These are phyloP conservation scores for Tricholoma furcatifolium DNA, from an alignment of 768 basidiomycete genomes.

Conservation along the genomic window DNA sequence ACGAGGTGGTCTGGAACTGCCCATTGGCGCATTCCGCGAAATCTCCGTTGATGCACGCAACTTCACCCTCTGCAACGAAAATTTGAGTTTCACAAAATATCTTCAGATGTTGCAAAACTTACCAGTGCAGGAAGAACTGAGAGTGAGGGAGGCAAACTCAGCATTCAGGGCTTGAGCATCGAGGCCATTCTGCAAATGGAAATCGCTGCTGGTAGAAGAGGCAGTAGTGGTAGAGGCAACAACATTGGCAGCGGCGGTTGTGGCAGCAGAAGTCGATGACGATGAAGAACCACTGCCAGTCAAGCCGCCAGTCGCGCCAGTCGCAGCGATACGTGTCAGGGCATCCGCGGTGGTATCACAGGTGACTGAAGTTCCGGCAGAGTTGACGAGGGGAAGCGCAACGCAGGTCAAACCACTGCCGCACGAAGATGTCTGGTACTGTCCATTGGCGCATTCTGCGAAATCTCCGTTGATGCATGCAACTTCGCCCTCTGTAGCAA, in stretches of 20 bases:
- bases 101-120: too few species aligned
- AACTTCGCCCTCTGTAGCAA: constrained; percentile 26
- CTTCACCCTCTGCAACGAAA: constrained; percentile 34
- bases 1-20: constrained; percentile 39
- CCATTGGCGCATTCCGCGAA: constrained; percentile 57
- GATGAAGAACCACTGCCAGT: constrained; percentile 12
- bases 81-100: constrained; percentile 7
- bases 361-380: constrained; percentile 38
- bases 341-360: constrained; percentile 39
- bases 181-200: constrained; percentile 44
- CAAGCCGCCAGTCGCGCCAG: constrained; percentile 31
- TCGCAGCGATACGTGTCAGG: constrained; percentile 31
- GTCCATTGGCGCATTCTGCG: constrained; percentile 49
- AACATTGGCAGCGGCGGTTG: constrained; percentile 15
- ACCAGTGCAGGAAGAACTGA: constrained; percentile 45
- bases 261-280: constrained; percentile 8
- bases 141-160: constrained; percentile 47
- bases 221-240: constrained; percentile 8
- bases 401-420: constrained; percentile 29
- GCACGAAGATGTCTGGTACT: constrained; percentile 30
- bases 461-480: constrained; percentile 45
- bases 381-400: constrained; percentile 44
- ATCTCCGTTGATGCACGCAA: constrained; percentile 41
- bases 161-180: constrained; percentile 51
- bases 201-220: constrained; percentile 23